Percentiles rank a stretch among this genome's conserved stretches.
phyloP scores from a whole-genome alignment of 1,284 basidiomycete species.

The Boletus calvinii region DNA sequence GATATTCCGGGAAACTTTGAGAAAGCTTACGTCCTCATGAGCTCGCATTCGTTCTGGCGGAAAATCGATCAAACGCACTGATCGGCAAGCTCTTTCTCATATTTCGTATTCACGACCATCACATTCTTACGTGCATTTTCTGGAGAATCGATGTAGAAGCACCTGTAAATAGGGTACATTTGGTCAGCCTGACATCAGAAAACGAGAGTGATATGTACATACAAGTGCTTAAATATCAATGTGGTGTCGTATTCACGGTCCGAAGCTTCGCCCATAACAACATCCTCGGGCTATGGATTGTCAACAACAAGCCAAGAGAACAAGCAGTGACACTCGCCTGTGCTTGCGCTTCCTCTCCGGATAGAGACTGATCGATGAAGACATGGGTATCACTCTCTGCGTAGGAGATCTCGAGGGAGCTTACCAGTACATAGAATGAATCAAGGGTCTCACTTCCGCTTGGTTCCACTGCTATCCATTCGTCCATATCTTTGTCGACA shows the following conservation, averaged over 20 bases:
- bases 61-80: constrained; percentile 41
- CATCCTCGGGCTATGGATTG: constrained; percentile 29
- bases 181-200: background rate
- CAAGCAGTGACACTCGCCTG: constrained; percentile 12
- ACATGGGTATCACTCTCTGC: background rate
- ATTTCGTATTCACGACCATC: constrained; percentile 56
- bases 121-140: constrained; percentile 66
- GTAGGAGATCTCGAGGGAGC: background rate
- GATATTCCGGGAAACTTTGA: constrained; percentile 51
- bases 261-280: constrained; percentile 67
- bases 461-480: constrained; percentile 27
- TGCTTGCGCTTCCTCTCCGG: constrained; percentile 6
- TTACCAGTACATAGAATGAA: constrained; percentile 25
- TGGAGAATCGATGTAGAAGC: constrained; percentile 85
- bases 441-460: constrained; percentile 27
- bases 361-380: constrained; percentile 16
- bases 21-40: constrained; percentile 48
- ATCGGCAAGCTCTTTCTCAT: constrained; percentile 49
- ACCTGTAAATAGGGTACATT: constrained; percentile 41
- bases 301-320: constrained; percentile 5
- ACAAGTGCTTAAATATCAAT: constrained; percentile 79
- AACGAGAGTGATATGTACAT: constrained; percentile 27
- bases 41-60: background rate
- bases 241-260: constrained; percentile 77
- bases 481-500: constrained; percentile 38